These are phyloP conservation scores for Pichia manshurica DNA, from an alignment of 805 yeast species.

Conservation along the genomic window DNA sequence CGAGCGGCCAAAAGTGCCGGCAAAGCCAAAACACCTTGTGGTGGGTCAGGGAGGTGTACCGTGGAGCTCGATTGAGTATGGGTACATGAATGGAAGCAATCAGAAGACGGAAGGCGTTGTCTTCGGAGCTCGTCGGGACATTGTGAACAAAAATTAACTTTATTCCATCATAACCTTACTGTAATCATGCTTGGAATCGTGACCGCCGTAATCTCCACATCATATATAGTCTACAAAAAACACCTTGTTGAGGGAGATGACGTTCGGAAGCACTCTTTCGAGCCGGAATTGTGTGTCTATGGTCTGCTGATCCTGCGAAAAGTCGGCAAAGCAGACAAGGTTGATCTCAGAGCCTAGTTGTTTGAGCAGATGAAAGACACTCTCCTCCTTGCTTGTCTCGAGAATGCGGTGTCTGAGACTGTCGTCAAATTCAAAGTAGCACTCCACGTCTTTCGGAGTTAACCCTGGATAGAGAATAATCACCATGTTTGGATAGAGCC, in stretches of 20 bases:
- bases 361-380: constrained; percentile 51
- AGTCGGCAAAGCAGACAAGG: constrained; percentile 21
- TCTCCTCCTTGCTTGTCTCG: constrained; percentile 41
- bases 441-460: constrained; percentile 14
- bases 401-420: constrained; percentile 32
- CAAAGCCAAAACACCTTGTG: constrained; percentile 45
- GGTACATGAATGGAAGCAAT: constrained; percentile 53
- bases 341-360: constrained; percentile 34
- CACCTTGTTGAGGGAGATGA: constrained; percentile 9
- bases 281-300: constrained; percentile 22
- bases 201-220: too few species aligned
- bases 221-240: constrained; percentile 4
- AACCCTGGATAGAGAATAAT: constrained; percentile 27
- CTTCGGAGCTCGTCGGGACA: constrained; percentile 47
- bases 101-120: constrained; percentile 49
- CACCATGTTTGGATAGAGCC: constrained; percentile 20
- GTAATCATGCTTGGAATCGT: not conserved
- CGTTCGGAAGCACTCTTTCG: constrained; percentile 21
- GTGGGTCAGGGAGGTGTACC: constrained; percentile 27
- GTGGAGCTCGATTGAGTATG: constrained; percentile 59
- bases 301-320: constrained; percentile 12
- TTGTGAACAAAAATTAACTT: constrained; percentile 24
- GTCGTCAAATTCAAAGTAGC: constrained; percentile 19
- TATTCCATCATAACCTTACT: not conserved
- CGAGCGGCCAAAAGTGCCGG: constrained; percentile 47